phyloP scores from a whole-genome alignment of 1,284 basidiomycete species.

The Cutaneotrichosporon sp. region DNA sequence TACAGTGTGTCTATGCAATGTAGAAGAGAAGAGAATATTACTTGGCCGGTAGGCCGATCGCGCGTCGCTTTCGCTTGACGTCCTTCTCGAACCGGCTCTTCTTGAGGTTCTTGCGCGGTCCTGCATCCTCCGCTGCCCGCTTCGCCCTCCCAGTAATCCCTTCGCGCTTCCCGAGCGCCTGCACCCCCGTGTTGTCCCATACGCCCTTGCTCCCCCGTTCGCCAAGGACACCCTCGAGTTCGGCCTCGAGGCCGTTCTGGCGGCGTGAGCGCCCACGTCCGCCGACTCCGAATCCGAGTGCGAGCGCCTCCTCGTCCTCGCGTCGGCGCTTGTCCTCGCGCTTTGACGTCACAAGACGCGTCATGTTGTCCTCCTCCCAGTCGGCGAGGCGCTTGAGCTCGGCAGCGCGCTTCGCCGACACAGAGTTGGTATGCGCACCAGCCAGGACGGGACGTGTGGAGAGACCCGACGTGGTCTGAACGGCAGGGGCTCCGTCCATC shows the following conservation, averaged over 20 bases:
- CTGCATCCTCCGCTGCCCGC: constrained; percentile 4
- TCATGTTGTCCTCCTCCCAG: constrained; percentile 96
- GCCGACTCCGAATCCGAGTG: constrained; percentile 64
- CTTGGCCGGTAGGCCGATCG: constrained; percentile 24
- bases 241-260: constrained; percentile 76
- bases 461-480: constrained; percentile 76
- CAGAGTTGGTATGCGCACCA: constrained; percentile 56
- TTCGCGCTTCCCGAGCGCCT: constrained; percentile 60
- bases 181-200: constrained; percentile 58
- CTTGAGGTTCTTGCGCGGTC: constrained; percentile 57
- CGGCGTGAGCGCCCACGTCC: constrained; percentile 59
- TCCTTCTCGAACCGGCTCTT: constrained; percentile 74
- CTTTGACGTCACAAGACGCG: constrained; percentile 86
- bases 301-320: constrained; percentile 86
- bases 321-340: constrained; percentile 74
- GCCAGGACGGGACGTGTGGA: constrained; percentile 46
- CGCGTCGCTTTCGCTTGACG: constrained; percentile 54
- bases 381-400: constrained; percentile 76
- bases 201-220: constrained; percentile 54
- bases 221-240: constrained; percentile 75
- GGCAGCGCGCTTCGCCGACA: constrained; percentile 56
- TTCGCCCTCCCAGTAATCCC: constrained; percentile 57
- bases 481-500: constrained; percentile 62
- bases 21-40: constrained; percentile 2
- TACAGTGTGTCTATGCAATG: constrained; percentile 4